Evolutionary conservation across 176 grass and related monocot species (phyloP).

Genomic region (Ampelocalamus luodianensis): DNA sequence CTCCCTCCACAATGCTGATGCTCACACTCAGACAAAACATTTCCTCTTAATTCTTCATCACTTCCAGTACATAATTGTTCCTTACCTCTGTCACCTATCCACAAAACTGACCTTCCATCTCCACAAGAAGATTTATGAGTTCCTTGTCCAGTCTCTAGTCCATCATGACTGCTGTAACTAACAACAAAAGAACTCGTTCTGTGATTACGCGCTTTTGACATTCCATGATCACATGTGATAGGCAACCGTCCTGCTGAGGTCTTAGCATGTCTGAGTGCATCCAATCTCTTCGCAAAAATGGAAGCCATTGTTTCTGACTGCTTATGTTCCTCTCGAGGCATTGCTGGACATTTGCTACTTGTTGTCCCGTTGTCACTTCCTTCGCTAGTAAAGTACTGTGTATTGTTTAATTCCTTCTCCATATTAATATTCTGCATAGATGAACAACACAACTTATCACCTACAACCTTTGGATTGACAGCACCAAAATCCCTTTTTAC

Average conservation of each 20-base stretch:
- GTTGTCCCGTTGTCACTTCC: constrained; percentile 48
- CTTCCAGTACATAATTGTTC: constrained; percentile 21
- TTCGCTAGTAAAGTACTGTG: constrained; percentile 36
- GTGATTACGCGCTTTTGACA: constrained; percentile 32
- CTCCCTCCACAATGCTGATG: constrained; percentile 26
- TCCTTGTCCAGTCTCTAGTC: constrained; percentile 5
- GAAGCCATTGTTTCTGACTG: constrained; percentile 71
- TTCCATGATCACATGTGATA: constrained; percentile 40
- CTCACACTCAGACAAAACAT: constrained; percentile 7
- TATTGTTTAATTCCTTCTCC: constrained; percentile 45
- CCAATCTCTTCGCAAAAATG: constrained; percentile 83
- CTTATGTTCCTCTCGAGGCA: constrained; percentile 57
- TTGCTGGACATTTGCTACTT: constrained; percentile 61
- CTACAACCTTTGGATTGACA: constrained; percentile 39
- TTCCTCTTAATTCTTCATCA: constrained; percentile 48
- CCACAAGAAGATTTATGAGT: constrained; percentile 50
- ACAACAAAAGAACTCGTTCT: constrained; percentile 32
- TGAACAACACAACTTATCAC: constrained; percentile 35
- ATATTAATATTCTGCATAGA: constrained; percentile 30
- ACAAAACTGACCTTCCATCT: constrained; percentile 50
- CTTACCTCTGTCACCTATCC: constrained; percentile 47
- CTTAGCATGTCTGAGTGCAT: constrained; percentile 63
- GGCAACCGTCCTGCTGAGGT: constrained; percentile 48
- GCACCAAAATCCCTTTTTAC: constrained; percentile 46
- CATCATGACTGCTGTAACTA: constrained; percentile 44